Conservation (phyloP, 2,329 filamentous ascomycete species). For the Cladosporium velox region DNA sequence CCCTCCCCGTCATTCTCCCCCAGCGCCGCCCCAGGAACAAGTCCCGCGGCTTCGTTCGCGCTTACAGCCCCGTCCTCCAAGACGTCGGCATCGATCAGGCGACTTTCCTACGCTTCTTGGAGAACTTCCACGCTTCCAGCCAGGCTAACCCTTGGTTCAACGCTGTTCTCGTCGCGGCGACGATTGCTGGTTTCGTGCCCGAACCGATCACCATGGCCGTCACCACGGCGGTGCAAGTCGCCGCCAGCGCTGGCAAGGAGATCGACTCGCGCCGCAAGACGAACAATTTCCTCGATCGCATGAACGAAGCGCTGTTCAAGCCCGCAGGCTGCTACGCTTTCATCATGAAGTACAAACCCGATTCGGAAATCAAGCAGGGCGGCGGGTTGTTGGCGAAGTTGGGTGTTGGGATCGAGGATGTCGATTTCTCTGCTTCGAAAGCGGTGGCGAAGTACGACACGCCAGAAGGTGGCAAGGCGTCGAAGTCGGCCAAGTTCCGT, state of each 20-base stretch:
- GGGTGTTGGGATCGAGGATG: slow-evolving; percentile 26
- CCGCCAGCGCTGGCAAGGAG: slow-evolving; percentile 46
- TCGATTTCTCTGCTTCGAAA: slow-evolving; percentile 43
- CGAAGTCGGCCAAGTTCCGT: slow-evolving; percentile 37
- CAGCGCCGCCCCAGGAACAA: slow-evolving; percentile 54
- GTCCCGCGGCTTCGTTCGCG: slow-evolving; percentile 54
- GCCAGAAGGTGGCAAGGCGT: not conserved
- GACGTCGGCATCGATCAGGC: slow-evolving; percentile 50
- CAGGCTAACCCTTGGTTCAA: slow-evolving; percentile 40
- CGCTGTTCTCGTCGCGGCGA: slow-evolving; percentile 34
- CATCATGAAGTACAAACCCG: slow-evolving; percentile 47
- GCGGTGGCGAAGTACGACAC: slow-evolving; percentile 33
- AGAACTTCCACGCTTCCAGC: slow-evolving; percentile 49
- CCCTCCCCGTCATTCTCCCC: slow-evolving; percentile 54
- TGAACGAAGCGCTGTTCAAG: slow-evolving; percentile 60
- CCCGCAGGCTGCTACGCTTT: slow-evolving; percentile 58
- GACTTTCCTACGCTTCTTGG: slow-evolving; percentile 53
- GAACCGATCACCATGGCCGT: slow-evolving; percentile 39
- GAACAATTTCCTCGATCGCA: slow-evolving; percentile 57
- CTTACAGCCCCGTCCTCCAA: slow-evolving; percentile 54
- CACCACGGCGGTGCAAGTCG: slow-evolving; percentile 47
- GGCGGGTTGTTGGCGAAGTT: slow-evolving; percentile 12
- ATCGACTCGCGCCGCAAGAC: slow-evolving; percentile 43
- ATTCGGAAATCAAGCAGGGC: slow-evolving; percentile 25
- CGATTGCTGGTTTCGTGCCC: slow-evolving; percentile 40